A percentile compares a stretch with the other conserved stretches of the same genome.
Conservation (phyloP, 176 grass and related monocot species). For the Carex pumila region DNA sequence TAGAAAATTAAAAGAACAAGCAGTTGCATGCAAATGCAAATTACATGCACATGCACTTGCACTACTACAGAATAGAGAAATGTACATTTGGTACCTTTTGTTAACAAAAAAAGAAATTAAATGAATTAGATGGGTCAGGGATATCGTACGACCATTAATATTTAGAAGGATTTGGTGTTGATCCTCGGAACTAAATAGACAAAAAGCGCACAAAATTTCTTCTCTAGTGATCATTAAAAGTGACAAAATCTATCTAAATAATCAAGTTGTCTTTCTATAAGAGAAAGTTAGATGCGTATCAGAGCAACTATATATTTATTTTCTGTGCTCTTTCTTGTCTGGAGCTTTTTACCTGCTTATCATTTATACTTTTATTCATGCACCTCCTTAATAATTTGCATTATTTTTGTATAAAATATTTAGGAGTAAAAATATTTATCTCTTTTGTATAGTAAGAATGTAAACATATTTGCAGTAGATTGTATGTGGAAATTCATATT, state of each 20-base stretch:
- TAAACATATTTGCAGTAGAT: no score
- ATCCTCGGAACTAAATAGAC: background rate
- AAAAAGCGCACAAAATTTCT: background rate
- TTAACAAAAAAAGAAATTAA: background rate
- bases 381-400: no score
- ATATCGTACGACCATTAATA: background rate
- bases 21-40: background rate
- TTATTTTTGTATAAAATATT: no score
- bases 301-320: background rate
- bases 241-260: background rate
- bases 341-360: background rate
- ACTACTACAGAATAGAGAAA: background rate
- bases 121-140: background rate
- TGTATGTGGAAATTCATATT: no score
- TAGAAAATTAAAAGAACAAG: background rate
- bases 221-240: background rate
- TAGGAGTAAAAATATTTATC: no score
- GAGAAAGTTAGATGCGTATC: background rate
- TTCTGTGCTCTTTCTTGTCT: background rate
- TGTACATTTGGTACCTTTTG: background rate
- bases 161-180: conserved; percentile 1
- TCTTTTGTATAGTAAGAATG: no score
- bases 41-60: background rate
- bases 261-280: background rate
- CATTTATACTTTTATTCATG: background rate